phyloP scores from a whole-genome alignment of 108 stramenopile genomes.

The Cyclotella kingstonii region DNA sequence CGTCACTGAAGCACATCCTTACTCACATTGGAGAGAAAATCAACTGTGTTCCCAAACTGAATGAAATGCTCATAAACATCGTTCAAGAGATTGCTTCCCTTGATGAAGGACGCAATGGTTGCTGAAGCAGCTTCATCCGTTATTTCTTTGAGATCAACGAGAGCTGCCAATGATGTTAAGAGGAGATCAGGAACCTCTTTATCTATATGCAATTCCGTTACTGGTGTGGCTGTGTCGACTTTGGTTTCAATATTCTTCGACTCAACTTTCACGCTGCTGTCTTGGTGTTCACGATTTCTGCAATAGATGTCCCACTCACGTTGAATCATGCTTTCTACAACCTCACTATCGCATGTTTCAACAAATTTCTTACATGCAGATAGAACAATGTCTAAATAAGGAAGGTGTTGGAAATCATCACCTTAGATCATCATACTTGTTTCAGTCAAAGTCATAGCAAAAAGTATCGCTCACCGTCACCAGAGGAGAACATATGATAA shows the following conservation, averaged over 20 bases:
- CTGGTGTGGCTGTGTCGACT: neutral
- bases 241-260: neutral
- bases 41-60: conserved; percentile 20
- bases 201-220: neutral
- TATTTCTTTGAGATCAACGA: conserved; percentile 21
- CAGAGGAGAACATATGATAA: conserved; percentile 41
- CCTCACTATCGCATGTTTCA: conserved; percentile 12
- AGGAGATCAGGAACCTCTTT: conserved; percentile 16
- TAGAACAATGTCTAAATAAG: conserved; percentile 18
- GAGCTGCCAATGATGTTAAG: conserved; percentile 20
- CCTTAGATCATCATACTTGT: too few species aligned
- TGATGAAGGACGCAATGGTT: conserved; percentile 8
- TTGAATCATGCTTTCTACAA: conserved; percentile 21
- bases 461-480: conserved; percentile 28
- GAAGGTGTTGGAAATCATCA: neutral
- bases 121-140: conserved; percentile 19
- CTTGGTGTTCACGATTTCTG: conserved; percentile 9
- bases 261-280: neutral
- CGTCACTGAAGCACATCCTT: too few species aligned
- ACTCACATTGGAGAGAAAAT: conserved; percentile 12
- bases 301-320: conserved; percentile 39
- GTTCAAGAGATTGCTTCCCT: conserved; percentile 15
- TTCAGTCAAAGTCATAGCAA: neutral
- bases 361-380: conserved; percentile 33
- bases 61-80: conserved; percentile 38